Evolutionary conservation across 805 yeast species (phyloP), one percentile per base, ranked within the genome.

Genomic region (Saccharomycopsis malanga): DNA sequence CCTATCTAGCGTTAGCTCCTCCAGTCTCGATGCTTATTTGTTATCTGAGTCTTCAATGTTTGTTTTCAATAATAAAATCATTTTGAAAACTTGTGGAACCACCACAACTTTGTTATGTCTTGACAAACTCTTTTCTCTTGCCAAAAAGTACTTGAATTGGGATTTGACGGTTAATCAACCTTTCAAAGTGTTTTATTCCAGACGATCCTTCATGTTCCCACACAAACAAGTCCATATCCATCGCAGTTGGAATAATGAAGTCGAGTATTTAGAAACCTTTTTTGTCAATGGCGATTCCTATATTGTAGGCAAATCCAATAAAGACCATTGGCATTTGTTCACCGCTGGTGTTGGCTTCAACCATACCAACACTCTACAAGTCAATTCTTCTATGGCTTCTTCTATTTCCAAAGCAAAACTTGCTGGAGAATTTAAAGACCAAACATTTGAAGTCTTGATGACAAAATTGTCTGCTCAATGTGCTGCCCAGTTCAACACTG

Each of bases 1-100:
- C 34, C 69, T 91, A 46, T 88, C 96, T 9, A 81, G 81, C 64
- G 80, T 83, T 46, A 75, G 85, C 2, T 74, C 87, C 3, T 57
- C 66, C 7, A 69, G 67, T 29, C 64, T 88, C 67, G 95, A 88
- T 61, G 88, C 96, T 3, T 91, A 86, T 58, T 72, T 91, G 50
- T 73, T 91, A 52, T 81, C 91, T 48, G 98, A 91, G 66, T 83
- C 94, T 40, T 85, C 96, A 15, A 67, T 93, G 59, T 89, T 91
- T 65, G 94, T 93, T 23, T 91, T 81, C 61, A 80, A 85, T 17
- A 89, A 88, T 65, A 87, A 85, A 62, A 57, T 93, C 53, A 79
- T 91, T 42, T 72, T 91, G 60, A 91, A 91, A 64, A 91, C 98
- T 4, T 91, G 98, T 63, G 98, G 98, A 5, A 89, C 97, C 3